Conservation (phyloP, 192 early-diverging fungal genomes). For the Coemansia sp. region DNA sequence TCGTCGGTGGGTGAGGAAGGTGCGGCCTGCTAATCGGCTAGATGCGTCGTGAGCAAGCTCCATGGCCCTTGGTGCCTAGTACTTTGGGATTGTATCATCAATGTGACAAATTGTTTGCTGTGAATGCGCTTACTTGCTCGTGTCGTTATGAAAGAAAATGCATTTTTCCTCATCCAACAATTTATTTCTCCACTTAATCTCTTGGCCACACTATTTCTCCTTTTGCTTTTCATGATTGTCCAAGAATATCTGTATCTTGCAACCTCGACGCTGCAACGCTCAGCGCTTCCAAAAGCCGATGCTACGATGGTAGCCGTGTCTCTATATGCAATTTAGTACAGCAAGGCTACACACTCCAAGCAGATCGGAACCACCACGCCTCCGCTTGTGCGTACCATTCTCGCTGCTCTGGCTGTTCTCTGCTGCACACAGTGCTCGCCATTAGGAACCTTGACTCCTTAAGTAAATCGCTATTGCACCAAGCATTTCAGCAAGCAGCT, state of each 20-base stretch:
- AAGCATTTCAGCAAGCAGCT: background rate
- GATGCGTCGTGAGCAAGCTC: background rate
- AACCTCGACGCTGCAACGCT: background rate
- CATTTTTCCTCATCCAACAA: background rate
- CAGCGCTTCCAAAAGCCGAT: background rate
- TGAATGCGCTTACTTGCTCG: too few species aligned
- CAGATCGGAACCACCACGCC: background rate
- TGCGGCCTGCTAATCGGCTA: conserved; percentile 32
- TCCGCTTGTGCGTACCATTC: background rate
- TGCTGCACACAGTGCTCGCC: background rate
- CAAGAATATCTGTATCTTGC: background rate
- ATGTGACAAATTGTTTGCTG: background rate
- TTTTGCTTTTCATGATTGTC: background rate
- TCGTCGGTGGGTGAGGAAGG: conserved; percentile 63
- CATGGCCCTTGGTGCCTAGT: background rate
- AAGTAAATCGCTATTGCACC: background rate
- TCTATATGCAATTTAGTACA: background rate
- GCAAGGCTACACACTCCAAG: background rate
- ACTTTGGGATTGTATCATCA: background rate
- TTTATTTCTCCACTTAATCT: background rate
- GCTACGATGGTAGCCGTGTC: background rate
- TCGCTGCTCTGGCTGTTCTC: background rate
- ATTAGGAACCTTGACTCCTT: background rate
- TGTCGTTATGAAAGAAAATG: background rate
- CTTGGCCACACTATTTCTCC: background rate